phyloP scores from a whole-genome alignment of 2,329 filamentous ascomycete genomes.

The Clarireedia homoeocarpa region DNA sequence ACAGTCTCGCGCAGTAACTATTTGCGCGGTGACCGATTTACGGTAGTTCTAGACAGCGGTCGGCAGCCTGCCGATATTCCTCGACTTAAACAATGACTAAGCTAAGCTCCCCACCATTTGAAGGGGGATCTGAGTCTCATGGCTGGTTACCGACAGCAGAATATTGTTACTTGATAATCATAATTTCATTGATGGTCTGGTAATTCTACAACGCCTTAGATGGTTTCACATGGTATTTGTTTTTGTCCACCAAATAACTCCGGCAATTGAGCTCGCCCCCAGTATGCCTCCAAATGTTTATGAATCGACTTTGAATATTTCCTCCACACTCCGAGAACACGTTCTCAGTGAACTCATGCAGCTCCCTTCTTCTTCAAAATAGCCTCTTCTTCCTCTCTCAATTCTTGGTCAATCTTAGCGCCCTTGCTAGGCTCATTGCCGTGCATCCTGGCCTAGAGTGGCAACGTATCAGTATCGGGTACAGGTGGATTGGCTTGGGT shows the following conservation, averaged over 20 bases:
- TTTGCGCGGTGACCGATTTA: too few species aligned
- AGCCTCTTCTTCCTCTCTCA: constrained; percentile 61
- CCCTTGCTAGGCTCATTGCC: constrained; percentile 68
- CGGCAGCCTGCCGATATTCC: too few species aligned
- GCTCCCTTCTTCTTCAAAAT: constrained; percentile 52
- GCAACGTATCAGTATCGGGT: background rate
- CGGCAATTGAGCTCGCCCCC: too few species aligned
- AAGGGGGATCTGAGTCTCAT: too few species aligned
- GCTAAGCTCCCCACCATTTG: too few species aligned
- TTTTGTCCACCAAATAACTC: background rate
- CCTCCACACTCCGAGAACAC: background rate
- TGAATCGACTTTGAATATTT: constrained; percentile 1
- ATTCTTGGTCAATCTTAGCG: constrained; percentile 62
- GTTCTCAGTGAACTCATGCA: constrained; percentile 24
- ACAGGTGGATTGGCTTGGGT: background rate
- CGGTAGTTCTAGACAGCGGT: too few species aligned
- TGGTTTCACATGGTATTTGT: background rate
- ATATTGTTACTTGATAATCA: background rate
- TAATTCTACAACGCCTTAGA: background rate
- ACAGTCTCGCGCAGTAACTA: too few species aligned
- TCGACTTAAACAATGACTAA: too few species aligned
- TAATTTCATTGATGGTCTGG: background rate
- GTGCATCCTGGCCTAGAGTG: constrained; percentile 48
- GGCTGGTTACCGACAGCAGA: too few species aligned
- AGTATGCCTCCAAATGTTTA: background rate